These are phyloP conservation scores for Blumeria graminis DNA, from an alignment of 2,329 filamentous ascomycete genomes.

Conservation along the genomic window DNA sequence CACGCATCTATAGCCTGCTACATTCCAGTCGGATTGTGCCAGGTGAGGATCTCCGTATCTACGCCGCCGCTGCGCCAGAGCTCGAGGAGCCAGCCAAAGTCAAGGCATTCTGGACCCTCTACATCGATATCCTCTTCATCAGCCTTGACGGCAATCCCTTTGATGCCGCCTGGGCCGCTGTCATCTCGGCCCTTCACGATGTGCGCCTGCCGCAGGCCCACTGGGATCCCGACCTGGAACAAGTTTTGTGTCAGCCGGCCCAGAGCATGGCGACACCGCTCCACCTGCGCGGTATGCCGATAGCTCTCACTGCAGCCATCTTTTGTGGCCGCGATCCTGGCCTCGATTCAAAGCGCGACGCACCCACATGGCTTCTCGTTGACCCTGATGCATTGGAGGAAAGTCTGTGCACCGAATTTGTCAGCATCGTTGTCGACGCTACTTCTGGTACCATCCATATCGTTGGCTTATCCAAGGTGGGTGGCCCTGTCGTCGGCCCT, in stretches of 20 bases:
- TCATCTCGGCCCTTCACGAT: constrained; percentile 57
- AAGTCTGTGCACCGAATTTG: constrained; percentile 53
- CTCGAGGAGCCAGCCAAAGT: constrained; percentile 23
- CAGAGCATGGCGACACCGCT: constrained; percentile 29
- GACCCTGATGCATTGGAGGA: constrained; percentile 88
- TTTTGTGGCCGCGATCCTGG: constrained; percentile 33
- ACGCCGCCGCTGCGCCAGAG: constrained; percentile 26
- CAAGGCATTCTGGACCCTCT: constrained; percentile 84
- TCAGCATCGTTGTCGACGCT: constrained; percentile 60
- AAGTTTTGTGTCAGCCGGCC: constrained; percentile 47
- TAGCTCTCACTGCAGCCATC: constrained; percentile 55
- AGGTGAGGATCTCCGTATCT: constrained; percentile 46
- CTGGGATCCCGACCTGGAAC: constrained; percentile 66
- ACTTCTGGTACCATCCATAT: constrained; percentile 25
- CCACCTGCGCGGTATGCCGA: constrained; percentile 38
- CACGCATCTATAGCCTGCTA: constrained; percentile 52
- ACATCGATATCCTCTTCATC: constrained; percentile 86
- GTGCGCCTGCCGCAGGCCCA: constrained; percentile 54
- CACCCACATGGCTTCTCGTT: constrained; percentile 49
- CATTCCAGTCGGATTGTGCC: constrained; percentile 45
- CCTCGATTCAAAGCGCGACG: constrained; percentile 20
- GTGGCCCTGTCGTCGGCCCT: constrained; percentile 45
- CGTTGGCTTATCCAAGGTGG: constrained; percentile 57
- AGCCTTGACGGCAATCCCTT: constrained; percentile 82
- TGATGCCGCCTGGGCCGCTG: constrained; percentile 69